These are phyloP conservation scores for Heracleum sosnowskyi DNA, from an alignment of 129 eudicot species.

Conservation along the genomic window DNA sequence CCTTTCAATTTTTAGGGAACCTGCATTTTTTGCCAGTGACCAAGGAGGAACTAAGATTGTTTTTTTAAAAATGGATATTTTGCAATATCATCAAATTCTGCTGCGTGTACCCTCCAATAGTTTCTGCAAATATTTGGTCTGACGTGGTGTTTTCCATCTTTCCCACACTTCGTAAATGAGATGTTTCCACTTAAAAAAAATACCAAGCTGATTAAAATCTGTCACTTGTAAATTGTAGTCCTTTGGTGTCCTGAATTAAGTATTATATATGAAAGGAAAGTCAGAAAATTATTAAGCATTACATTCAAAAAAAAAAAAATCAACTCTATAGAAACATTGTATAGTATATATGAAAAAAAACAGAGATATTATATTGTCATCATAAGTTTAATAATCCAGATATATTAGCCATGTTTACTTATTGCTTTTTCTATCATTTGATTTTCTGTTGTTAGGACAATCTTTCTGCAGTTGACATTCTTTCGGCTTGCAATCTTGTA, in stretches of 20 bases:
- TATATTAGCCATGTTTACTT: not conserved
- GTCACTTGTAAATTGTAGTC: not conserved
- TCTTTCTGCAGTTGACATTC: slow-evolving; percentile 97
- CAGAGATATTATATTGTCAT: not conserved
- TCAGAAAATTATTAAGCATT: not conserved
- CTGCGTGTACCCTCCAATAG: too few species aligned
- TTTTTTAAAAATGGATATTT: too few species aligned
- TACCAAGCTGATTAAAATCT: not conserved
- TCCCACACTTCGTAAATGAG: not conserved
- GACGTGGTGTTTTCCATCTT: not conserved
- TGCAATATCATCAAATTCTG: not conserved
- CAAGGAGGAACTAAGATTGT: not conserved
- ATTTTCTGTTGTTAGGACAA: slow-evolving; percentile 68
- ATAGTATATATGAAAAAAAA: not conserved
- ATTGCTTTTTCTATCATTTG: slow-evolving; percentile 6
- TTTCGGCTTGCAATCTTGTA: slow-evolving; percentile 97
- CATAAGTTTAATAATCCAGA: not conserved
- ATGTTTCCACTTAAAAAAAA: too few species aligned
- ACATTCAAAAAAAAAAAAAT: not conserved
- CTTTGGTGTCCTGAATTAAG: not conserved
- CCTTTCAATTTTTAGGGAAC: too few species aligned
- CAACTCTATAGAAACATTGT: not conserved
- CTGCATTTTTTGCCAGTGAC: not conserved
- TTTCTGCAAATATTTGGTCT: too few species aligned
- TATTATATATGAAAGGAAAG: not conserved